A percentile compares a stretch with the other conserved stretches of the same genome.
Evolutionary conservation across 2,329 filamentous ascomycete species (phyloP).

Genomic region (Colletotrichum sp.): DNA sequence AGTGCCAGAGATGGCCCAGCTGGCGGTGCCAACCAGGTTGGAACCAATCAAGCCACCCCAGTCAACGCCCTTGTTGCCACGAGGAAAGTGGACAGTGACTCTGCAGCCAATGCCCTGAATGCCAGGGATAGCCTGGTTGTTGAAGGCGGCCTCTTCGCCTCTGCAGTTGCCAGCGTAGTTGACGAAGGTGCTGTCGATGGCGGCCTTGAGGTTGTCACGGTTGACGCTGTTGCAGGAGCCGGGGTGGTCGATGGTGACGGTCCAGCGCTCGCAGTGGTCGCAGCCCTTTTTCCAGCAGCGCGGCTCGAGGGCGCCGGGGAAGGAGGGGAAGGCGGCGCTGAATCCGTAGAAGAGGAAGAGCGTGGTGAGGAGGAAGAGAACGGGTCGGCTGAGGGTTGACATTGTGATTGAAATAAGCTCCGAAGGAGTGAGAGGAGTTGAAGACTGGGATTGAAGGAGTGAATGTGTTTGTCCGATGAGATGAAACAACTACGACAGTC

Average conservation of each 20-base stretch:
- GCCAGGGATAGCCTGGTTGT: not conserved
- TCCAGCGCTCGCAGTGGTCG: not conserved
- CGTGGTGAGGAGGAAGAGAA: not conserved
- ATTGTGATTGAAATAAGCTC: not conserved
- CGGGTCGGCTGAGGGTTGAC: not conserved
- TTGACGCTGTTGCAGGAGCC: not conserved
- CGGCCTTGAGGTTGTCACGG: not conserved
- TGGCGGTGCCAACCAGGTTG: not conserved
- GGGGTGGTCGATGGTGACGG: not conserved
- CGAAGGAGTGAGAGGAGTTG: not conserved
- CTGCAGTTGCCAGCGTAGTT: not conserved
- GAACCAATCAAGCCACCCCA: not conserved
- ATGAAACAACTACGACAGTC: not conserved
- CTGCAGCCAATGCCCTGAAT: not conserved
- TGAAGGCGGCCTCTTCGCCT: not conserved
- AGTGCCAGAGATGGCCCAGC: slow-evolving; percentile 1
- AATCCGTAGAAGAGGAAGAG: not conserved
- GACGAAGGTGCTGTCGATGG: not conserved
- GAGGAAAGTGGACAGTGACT: not conserved
- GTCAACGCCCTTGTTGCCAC: slow-evolving; percentile 5
- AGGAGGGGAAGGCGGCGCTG: not conserved
- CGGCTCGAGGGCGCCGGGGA: not conserved
- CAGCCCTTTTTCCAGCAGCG: not conserved
- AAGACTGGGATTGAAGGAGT: not conserved
- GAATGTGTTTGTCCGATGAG: not conserved